Conservation (phyloP, 257 asterid species). For the Fraxinus cuspidata region DNA sequence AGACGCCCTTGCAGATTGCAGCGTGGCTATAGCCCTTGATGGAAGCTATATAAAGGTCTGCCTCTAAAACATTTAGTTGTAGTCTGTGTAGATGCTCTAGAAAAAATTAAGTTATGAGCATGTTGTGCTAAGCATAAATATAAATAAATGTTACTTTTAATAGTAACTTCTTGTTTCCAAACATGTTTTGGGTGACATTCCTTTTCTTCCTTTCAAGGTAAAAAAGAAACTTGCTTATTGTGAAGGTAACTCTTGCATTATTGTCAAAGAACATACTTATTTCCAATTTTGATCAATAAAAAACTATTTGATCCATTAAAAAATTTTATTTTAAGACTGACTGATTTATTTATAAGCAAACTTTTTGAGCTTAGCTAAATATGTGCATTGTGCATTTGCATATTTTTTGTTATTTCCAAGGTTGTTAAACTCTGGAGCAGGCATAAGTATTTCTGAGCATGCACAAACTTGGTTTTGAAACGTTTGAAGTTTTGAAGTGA, state of each 20-base stretch:
- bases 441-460: background rate
- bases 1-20: constrained; percentile 96
- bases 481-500: background rate
- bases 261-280: background rate
- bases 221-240: background rate
- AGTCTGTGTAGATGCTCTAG: background rate
- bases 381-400: background rate
- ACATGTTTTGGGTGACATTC: background rate
- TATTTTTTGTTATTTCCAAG: background rate
- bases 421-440: background rate
- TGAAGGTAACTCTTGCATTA: background rate
- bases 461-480: background rate
- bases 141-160: background rate
- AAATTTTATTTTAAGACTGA: background rate
- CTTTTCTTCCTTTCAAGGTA: background rate
- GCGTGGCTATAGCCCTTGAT: constrained; percentile 92
- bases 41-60: constrained; percentile 78
- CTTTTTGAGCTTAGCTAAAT: background rate
- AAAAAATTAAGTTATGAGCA: background rate
- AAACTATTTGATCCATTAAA: background rate
- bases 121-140: background rate
- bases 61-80: constrained; percentile 21
- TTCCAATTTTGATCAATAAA: background rate
- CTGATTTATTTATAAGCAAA: background rate
- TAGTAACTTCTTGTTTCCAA: background rate